Base-by-base conservation (phyloP, 345 rosid genomes). In the Theobroma cacao region DNA sequence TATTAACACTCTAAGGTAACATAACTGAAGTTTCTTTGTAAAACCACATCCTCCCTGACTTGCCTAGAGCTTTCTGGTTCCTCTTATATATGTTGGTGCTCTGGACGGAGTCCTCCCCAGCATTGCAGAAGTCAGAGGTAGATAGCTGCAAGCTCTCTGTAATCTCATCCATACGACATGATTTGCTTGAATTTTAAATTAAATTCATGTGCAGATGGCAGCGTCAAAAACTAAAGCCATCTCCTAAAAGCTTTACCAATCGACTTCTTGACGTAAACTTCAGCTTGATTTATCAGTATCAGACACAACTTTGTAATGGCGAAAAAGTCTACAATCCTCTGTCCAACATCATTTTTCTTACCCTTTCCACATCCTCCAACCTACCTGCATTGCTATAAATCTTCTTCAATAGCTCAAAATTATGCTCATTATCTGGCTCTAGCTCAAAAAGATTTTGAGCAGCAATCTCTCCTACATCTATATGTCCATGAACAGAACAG, bases 341-440 rank as follows among this genome's bases (percentile, higher is more conserved):
- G 68, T 90, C 98, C 2, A 77, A 56, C 89, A 91, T 81, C 95
- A 91, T 88, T 74, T 52, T 80, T 84, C 87, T 86, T 45, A 93
- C 93, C 83, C 86, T 89, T 79, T 89, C 88, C 28, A 77, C 91
- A 77, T 87, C 93, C 34, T 82, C 87, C 78, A 76, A 24, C 62
- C 88, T 87, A 40, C 85, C 86, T 1, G 82, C 83, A 66, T 84
- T 84, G 34, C 83, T 82, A 74, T 95, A 95, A 67, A 91, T 85
- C 85, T 82, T 89, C 81, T 91, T 87, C 80, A 95, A 82, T 30
- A 95, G 86, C 82, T 89, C 91, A 2, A 91, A 95, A 80, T 93
- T 92, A 75, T 89, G 97, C 65, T 90, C 94, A 74, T 90, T 90
- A 79, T 92, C 97, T 7, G 97, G 95, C 83, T 91, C 95, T 81